Evolutionary conservation across 352 stramenopile genomes (phyloP), one percentile per base, ranked within the genome.

Genomic region (Halophytophthora polymorphica): DNA sequence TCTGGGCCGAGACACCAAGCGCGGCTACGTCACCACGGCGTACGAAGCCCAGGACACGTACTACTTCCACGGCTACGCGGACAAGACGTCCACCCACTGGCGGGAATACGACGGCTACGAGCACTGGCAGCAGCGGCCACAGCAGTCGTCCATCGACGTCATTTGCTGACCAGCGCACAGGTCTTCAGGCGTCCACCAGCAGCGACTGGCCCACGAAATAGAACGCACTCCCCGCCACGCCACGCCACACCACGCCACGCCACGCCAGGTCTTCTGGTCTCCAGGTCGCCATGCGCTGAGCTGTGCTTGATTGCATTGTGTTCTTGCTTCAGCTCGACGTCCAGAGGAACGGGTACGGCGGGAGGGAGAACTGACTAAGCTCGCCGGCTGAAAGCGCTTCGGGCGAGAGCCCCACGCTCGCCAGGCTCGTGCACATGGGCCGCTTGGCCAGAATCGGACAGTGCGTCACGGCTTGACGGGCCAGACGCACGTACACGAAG

Each of bases 401-500:
- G 12, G 1, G 11, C 8, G 50, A 28, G 8, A 56, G 17, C 36
- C 57, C 43, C 12, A 73, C 33, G 8, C 8, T 25, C 4, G 69
- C 62, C 15, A 80, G 45, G 6, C 50, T 71, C 34, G 31, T 38
- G 55, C 70, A 80, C 10, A 64, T 36, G 35, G 38, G 37, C 12
- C 54, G 42, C 37, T 63, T 52, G 29, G 48, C 36, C 15, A 77
- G 45, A 11, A 58, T 39, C 0, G 64, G 56, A 17, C 70, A 81
- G 17, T 70, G 23, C 11, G 50, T 17, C 11, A 75, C 23, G 25
- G 70, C 67, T 15, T 71, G 45, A 15, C 50, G 63, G 29, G 61
- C 61, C 23, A 76, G 49, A 19, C 51, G 57, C 11, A 50, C 53
- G 41, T 76, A 76, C 23, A 81, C 61, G 50, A 73, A 75, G 41